Conservation (phyloP, 345 rosid species). For the Eucalyptus curtisii region DNA sequence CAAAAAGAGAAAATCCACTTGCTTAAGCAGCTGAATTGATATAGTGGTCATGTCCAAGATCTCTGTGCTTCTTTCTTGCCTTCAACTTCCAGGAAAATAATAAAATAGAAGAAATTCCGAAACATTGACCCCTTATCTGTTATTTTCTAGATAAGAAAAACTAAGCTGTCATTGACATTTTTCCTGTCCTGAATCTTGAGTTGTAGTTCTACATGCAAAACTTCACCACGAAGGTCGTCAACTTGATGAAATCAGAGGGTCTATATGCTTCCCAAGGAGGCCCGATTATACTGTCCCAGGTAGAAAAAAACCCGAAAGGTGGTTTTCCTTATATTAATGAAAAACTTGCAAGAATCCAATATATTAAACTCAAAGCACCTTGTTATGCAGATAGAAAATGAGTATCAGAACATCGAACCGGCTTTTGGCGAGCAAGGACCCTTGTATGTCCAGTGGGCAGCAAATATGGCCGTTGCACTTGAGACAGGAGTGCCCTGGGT, state of each 20-base stretch:
- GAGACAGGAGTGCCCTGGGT: conserved; percentile 92
- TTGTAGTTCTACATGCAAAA: conserved; percentile 53
- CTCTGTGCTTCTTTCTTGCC: neutral
- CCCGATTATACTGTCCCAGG: conserved; percentile 94
- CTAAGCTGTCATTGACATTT: neutral
- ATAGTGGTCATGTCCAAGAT: neutral
- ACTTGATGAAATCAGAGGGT: conserved; percentile 65
- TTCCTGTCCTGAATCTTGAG: neutral
- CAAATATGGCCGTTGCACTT: conserved; percentile 59
- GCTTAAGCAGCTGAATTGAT: neutral
- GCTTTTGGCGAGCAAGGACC: conserved; percentile 47
- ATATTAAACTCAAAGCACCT: neutral
- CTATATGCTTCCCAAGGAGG: conserved; percentile 92
- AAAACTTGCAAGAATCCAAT: neutral
- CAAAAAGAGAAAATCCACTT: neutral
- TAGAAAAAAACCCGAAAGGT: neutral
- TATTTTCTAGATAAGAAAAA: neutral
- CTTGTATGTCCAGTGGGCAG: conserved; percentile 66
- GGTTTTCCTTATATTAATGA: neutral
- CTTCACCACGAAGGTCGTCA: conserved; percentile 55
- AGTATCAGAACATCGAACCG: conserved; percentile 47
- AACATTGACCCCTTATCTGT: neutral
- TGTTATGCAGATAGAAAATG: conserved; percentile 64
- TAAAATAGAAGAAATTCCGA: neutral
- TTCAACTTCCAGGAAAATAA: neutral